Conservation (phyloP, 129 eudicot genomes). For the Flaveria linearis region DNA sequence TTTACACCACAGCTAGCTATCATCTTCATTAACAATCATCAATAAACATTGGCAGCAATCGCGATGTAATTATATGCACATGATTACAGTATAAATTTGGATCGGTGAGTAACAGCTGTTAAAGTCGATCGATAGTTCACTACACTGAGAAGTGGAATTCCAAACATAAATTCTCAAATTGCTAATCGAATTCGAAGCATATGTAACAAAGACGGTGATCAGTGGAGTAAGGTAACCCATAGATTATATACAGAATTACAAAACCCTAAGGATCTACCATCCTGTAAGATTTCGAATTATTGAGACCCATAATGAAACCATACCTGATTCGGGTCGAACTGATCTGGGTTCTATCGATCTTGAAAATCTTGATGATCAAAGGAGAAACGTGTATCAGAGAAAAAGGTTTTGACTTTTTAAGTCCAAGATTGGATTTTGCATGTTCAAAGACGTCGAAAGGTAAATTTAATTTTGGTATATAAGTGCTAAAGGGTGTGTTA, state of each 20-base stretch:
- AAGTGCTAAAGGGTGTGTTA: too few species aligned
- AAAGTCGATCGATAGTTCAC: background rate
- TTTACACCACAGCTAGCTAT: background rate
- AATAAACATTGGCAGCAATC: too few species aligned
- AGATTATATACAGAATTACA: background rate
- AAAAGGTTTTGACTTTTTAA: slow-evolving; percentile 12
- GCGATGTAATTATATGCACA: slow-evolving; percentile 4
- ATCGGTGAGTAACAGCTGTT: too few species aligned
- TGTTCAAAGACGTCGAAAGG: background rate
- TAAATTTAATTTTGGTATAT: too few species aligned
- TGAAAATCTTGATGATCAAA: slow-evolving; percentile 2
- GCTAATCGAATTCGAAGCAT: background rate
- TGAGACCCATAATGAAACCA: background rate
- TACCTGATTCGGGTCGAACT: slow-evolving; percentile 24
- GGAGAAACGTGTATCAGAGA: slow-evolving; percentile 5
- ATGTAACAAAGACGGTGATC: background rate
- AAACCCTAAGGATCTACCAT: background rate
- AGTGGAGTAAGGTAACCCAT: background rate
- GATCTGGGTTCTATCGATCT: background rate
- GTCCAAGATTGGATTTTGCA: background rate
- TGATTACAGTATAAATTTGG: background rate
- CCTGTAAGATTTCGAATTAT: background rate
- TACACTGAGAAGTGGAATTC: background rate
- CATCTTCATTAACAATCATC: background rate
- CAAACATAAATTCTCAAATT: slow-evolving; percentile 5